These are phyloP conservation scores for Talaromyces borbonicus DNA, from an alignment of 495 filamentous ascomycete species.

Conservation along the genomic window DNA sequence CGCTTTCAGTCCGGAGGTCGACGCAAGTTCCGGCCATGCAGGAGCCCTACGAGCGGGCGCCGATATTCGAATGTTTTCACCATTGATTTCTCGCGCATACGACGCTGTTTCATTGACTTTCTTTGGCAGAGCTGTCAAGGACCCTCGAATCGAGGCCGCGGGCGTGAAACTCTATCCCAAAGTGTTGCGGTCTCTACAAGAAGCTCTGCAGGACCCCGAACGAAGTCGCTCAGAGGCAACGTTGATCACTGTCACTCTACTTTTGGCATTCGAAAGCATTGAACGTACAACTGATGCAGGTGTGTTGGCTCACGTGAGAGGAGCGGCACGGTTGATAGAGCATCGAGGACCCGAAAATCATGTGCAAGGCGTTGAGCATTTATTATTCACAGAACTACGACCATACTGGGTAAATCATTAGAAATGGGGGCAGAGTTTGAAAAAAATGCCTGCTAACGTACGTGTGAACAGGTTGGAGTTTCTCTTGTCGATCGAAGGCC, in stretches of 20 bases:
- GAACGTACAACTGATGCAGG: constrained; percentile 29
- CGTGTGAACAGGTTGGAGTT: constrained; percentile 18
- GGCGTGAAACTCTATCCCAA: constrained; percentile 31
- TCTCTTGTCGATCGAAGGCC: constrained; percentile 23
- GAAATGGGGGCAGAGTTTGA: too few species aligned
- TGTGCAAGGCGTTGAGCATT: constrained; percentile 35
- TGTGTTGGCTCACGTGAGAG: constrained; percentile 30
- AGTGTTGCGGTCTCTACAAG: constrained; percentile 29
- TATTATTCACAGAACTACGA: constrained; percentile 33
- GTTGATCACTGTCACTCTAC: constrained; percentile 31
- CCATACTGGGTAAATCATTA: constrained; percentile 31
- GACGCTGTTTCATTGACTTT: constrained; percentile 34
- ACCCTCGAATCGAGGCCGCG: constrained; percentile 27
- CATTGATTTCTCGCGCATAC: constrained; percentile 31
- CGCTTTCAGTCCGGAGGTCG: constrained; percentile 35
- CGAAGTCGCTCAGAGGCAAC: constrained; percentile 34
- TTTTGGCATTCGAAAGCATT: constrained; percentile 38
- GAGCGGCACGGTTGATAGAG: constrained; percentile 33
- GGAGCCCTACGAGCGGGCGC: constrained; percentile 34
- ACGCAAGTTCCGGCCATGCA: constrained; percentile 28
- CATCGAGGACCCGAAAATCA: constrained; percentile 38
- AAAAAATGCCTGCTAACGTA: constrained; percentile 2
- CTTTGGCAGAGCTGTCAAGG: constrained; percentile 30
- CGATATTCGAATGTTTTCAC: constrained; percentile 35
- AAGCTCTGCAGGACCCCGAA: constrained; percentile 31